Conservation (phyloP, 2,329 filamentous ascomycete genomes). For the Aspergillus pseudotamarii region DNA sequence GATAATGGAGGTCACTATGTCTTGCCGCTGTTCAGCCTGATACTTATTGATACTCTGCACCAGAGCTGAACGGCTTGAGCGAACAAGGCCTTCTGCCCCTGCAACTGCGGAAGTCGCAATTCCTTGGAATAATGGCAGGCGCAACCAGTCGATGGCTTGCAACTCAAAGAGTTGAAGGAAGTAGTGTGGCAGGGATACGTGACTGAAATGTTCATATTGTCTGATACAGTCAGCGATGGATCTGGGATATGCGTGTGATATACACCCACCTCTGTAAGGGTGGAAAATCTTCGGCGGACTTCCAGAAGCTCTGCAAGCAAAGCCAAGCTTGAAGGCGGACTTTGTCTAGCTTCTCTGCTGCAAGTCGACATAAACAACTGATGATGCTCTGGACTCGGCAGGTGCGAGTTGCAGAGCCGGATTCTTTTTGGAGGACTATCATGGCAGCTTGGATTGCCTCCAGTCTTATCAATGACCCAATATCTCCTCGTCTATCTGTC, state of each 20-base stretch:
- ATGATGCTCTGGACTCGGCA: slow-evolving; percentile 31
- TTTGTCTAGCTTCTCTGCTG: slow-evolving; percentile 87
- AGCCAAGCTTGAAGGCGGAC: slow-evolving; percentile 64
- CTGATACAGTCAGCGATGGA: slow-evolving; percentile 27
- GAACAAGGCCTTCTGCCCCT: slow-evolving; percentile 49
- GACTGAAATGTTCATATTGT: slow-evolving; percentile 47
- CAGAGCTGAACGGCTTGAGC: slow-evolving; percentile 45
- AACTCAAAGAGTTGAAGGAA: slow-evolving; percentile 46
- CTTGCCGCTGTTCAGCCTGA: slow-evolving; percentile 31
- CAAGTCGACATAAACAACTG: slow-evolving; percentile 64
- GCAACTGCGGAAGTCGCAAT: slow-evolving; percentile 48
- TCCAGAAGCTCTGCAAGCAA: slow-evolving; percentile 46
- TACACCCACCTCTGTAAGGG: slow-evolving; percentile 45
- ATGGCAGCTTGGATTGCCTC: slow-evolving; percentile 72
- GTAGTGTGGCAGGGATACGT: slow-evolving; percentile 48
- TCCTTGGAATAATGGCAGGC: slow-evolving; percentile 44
- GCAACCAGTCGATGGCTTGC: slow-evolving; percentile 40
- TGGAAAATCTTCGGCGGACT: slow-evolving; percentile 35
- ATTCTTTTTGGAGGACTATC: slow-evolving; percentile 30
- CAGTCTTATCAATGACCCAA: slow-evolving; percentile 82
- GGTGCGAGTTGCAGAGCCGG: slow-evolving; percentile 12
- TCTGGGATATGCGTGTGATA: background rate
- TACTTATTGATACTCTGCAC: slow-evolving; percentile 37
- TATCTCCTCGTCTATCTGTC: slow-evolving; percentile 82
- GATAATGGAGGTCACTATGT: slow-evolving; percentile 51